These are phyloP conservation scores for Lentinula novae-zelandiae DNA, from an alignment of 1,284 basidiomycete species.

Conservation along the genomic window DNA sequence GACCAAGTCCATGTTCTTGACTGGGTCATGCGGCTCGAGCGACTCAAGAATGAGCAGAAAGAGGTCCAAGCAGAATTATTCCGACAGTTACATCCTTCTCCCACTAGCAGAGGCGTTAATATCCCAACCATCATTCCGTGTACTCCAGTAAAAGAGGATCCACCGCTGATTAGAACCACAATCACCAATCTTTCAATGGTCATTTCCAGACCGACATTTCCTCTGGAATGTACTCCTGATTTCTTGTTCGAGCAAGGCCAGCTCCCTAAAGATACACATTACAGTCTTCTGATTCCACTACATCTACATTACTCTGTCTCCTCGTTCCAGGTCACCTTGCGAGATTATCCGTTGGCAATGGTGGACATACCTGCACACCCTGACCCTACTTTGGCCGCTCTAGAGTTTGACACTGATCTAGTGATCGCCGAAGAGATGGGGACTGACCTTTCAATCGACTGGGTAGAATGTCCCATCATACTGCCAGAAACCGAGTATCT, in stretches of 20 bases:
- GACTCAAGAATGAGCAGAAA: slow-evolving; percentile 31
- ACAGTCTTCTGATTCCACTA: slow-evolving; percentile 82
- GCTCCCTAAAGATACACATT: slow-evolving; percentile 69
- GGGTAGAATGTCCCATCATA: slow-evolving; percentile 67
- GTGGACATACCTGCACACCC: slow-evolving; percentile 52
- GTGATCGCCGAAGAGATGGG: slow-evolving; percentile 92
- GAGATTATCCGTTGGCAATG: slow-evolving; percentile 80
- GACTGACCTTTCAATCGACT: slow-evolving; percentile 64
- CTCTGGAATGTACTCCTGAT: slow-evolving; percentile 51
- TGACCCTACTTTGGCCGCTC: slow-evolving; percentile 38
- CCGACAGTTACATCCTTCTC: slow-evolving; percentile 27
- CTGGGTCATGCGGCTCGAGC: slow-evolving; percentile 65
- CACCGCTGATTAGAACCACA: slow-evolving; percentile 75
- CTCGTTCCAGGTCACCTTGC: slow-evolving; percentile 61
- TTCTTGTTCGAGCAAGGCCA: slow-evolving; percentile 77
- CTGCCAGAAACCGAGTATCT: slow-evolving; percentile 47
- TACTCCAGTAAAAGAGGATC: slow-evolving; percentile 37
- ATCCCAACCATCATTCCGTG: slow-evolving; percentile 37
- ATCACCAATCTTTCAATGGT: slow-evolving; percentile 59
- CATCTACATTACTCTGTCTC: slow-evolving; percentile 73
- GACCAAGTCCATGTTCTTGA: slow-evolving; percentile 74
- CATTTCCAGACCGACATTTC: slow-evolving; percentile 64
- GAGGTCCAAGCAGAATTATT: slow-evolving; percentile 30
- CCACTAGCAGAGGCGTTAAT: slow-evolving; percentile 19
- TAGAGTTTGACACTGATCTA: slow-evolving; percentile 76